Percentiles rank a stretch among this genome's conserved stretches.
Conservation (phyloP, 1,284 basidiomycete genomes). For the Moesziomyces parantarcticus region DNA sequence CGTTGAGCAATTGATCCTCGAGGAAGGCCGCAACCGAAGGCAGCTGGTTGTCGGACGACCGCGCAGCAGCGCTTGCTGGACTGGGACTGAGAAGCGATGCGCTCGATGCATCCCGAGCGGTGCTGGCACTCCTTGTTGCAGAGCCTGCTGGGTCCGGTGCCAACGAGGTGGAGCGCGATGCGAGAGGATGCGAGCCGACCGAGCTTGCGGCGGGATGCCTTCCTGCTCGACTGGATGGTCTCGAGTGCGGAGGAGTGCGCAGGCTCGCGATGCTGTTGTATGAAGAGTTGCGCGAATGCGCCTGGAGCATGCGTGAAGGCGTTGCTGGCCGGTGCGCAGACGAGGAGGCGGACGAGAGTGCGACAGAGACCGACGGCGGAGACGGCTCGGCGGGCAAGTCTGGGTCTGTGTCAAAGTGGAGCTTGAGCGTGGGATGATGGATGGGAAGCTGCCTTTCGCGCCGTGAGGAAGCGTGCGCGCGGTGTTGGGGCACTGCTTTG, state of each 20-base stretch:
- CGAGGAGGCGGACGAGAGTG: not conserved
- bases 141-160: conserved; percentile 11
- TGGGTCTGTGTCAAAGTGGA: conserved; percentile 55
- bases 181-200: conserved; percentile 8
- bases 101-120: not conserved
- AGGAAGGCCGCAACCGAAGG: conserved; percentile 29
- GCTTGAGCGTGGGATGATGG: conserved; percentile 59
- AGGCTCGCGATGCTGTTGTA: conserved; percentile 18
- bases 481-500: conserved; percentile 8
- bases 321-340: conserved; percentile 26
- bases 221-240: conserved; percentile 38
- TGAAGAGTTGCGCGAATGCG: conserved; percentile 32
- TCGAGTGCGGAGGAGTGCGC: conserved; percentile 35
- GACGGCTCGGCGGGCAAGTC: conserved; percentile 34
- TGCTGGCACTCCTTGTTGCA: conserved; percentile 8
- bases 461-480: conserved; percentile 8
- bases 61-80: conserved; percentile 10
- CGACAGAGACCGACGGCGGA: conserved; percentile 1
- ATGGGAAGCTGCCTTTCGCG: conserved; percentile 46
- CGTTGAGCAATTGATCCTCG: conserved; percentile 23
- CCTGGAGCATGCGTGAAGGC: conserved; percentile 20
- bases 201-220: conserved; percentile 3
- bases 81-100: conserved; percentile 23
- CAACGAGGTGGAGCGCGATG: conserved; percentile 17
- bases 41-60: conserved; percentile 5